phyloP scores from a whole-genome alignment of 306 rosid genomes.

The Astragalus glycyphyllos region DNA sequence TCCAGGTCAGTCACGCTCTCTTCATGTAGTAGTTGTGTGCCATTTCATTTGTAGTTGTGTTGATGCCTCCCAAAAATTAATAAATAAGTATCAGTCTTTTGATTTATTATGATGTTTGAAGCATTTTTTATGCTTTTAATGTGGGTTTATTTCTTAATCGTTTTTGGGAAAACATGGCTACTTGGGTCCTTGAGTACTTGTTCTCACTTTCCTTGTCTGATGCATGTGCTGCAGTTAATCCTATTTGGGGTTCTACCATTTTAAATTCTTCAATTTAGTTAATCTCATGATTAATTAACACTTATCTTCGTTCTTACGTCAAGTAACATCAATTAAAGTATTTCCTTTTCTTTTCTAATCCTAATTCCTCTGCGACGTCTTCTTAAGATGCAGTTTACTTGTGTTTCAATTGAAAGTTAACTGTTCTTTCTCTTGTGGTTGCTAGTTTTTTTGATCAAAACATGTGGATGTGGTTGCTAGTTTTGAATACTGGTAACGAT shows the following conservation, averaged over 20 bases:
- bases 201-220: constrained; percentile 1
- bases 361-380: too few relatives aligned
- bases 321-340: neutral
- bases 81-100: constrained; percentile 9
- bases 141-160: constrained; percentile 9
- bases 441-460: too few relatives aligned
- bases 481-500: too few relatives aligned
- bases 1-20: constrained; percentile 64
- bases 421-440: too few relatives aligned
- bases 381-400: too few relatives aligned
- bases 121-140: neutral
- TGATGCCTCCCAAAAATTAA: neutral
- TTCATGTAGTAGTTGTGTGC: constrained; percentile 1
- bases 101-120: constrained; percentile 36
- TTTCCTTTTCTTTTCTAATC: too few relatives aligned
- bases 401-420: too few relatives aligned
- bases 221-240: constrained; percentile 1
- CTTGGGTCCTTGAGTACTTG: constrained; percentile 4
- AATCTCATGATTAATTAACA: constrained; percentile 8
- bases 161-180: constrained; percentile 12
- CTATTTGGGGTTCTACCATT: neutral
- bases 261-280: neutral
- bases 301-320: neutral
- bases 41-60: constrained; percentile 12
- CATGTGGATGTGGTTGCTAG: too few relatives aligned